Conservation (phyloP, 163 green algal species). For the Volvox carteri region DNA sequence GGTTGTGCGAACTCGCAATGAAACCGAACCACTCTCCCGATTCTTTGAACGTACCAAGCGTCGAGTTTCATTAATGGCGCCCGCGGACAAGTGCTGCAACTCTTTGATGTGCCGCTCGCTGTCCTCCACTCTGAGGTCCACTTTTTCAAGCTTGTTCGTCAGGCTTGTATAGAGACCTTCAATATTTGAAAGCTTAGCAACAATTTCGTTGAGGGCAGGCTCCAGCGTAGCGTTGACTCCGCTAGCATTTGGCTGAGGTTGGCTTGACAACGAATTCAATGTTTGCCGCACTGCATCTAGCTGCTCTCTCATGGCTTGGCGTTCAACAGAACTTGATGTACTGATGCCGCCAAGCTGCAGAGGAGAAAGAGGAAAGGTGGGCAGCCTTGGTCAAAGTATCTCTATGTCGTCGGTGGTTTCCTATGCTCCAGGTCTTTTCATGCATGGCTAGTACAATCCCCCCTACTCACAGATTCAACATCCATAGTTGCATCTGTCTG, state of each 20-base stretch:
- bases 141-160: conserved; percentile 35
- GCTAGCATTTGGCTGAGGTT: neutral
- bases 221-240: conserved; percentile 43
- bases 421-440: neutral
- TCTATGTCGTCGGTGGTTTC: neutral
- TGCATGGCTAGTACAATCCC: neutral
- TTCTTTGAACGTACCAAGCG: conserved; percentile 51
- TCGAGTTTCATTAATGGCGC: conserved; percentile 55
- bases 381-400: neutral
- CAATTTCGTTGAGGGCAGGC: conserved; percentile 47
- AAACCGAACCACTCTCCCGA: too few species aligned
- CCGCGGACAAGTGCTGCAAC: conserved; percentile 55
- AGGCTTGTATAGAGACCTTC: conserved; percentile 54
- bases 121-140: conserved; percentile 44
- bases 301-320: conserved; percentile 56
- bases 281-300: conserved; percentile 48
- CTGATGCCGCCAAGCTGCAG: conserved; percentile 44
- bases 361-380: neutral
- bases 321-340: conserved; percentile 48
- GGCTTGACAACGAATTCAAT: conserved; percentile 34
- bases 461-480: conserved; percentile 28
- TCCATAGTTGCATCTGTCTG: conserved; percentile 36
- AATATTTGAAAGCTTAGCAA: conserved; percentile 46
- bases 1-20: too few species aligned
- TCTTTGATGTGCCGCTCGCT: conserved; percentile 51